A percentile compares a stretch with the other conserved stretches of the same genome.
These are phyloP conservation scores for Dimargaris xerosporica DNA, from an alignment of 192 early-diverging fungal species.

Conservation along the genomic window DNA sequence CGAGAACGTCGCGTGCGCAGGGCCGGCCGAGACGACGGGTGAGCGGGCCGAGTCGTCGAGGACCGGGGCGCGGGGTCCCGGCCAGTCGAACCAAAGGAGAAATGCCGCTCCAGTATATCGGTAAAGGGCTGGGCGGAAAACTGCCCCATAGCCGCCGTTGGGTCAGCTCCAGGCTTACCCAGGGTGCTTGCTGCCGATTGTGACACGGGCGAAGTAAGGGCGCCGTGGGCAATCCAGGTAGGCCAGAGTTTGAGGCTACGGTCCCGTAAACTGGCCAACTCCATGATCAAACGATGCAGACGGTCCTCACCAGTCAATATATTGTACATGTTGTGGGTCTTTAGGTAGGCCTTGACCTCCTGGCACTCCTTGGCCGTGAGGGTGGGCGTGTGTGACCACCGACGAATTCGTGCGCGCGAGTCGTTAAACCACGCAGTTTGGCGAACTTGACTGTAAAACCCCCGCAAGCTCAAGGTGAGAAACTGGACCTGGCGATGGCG, in stretches of 20 bases:
- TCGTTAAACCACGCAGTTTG: background rate
- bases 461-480: background rate
- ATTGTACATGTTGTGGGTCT: background rate
- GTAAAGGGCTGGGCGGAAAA: background rate
- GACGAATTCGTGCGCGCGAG: background rate
- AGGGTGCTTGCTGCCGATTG: background rate
- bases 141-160: background rate
- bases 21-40: background rate
- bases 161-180: too few species aligned
- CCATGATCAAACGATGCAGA: conserved; percentile 2
- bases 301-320: conserved; percentile 9
- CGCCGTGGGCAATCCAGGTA: background rate
- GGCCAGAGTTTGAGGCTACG: background rate
- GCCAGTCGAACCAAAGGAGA: background rate
- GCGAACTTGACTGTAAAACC: conserved; percentile 4
- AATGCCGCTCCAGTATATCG: background rate
- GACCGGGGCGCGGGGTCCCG: background rate
- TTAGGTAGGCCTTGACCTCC: conserved; percentile 7
- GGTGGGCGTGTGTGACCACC: background rate
- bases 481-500: background rate
- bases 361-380: background rate
- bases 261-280: background rate
- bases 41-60: background rate
- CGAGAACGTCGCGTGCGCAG: too few species aligned
- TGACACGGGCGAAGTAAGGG: background rate